These are phyloP conservation scores for Karstenula rhodostoma DNA, from an alignment of 2,329 filamentous ascomycete species.

Conservation along the genomic window DNA sequence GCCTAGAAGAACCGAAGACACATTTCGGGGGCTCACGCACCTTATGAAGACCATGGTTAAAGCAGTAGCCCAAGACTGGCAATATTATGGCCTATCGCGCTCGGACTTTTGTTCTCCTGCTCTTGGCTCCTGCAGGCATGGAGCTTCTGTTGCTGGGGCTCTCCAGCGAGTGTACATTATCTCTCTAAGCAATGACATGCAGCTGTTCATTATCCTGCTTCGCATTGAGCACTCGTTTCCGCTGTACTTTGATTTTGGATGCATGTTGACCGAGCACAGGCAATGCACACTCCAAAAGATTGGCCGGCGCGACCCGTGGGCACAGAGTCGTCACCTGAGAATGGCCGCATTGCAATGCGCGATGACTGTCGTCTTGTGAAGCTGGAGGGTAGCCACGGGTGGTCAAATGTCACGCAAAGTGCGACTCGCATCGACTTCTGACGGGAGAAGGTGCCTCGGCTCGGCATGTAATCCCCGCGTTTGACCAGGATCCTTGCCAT, in stretches of 20 bases:
- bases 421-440: neutral
- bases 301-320: neutral
- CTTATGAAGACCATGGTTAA: neutral
- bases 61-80: neutral
- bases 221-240: neutral
- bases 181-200: constrained; percentile 17
- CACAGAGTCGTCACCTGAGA: neutral
- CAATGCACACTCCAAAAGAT: neutral
- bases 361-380: neutral
- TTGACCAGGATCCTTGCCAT: constrained; percentile 23
- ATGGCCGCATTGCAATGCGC: neutral
- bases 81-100: neutral
- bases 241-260: neutral
- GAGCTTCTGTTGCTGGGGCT: neutral
- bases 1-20: neutral
- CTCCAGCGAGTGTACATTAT: constrained; percentile 20
- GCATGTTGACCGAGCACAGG: constrained; percentile 3
- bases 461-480: constrained; percentile 28
- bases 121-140: neutral
- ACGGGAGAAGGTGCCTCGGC: constrained; percentile 27
- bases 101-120: neutral
- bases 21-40: neutral
- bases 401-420: neutral
- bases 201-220: constrained; percentile 5
- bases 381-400: neutral